Evolutionary conservation across 495 filamentous ascomycete species (phyloP).

Genomic region (Margaritispora aquatica): DNA sequence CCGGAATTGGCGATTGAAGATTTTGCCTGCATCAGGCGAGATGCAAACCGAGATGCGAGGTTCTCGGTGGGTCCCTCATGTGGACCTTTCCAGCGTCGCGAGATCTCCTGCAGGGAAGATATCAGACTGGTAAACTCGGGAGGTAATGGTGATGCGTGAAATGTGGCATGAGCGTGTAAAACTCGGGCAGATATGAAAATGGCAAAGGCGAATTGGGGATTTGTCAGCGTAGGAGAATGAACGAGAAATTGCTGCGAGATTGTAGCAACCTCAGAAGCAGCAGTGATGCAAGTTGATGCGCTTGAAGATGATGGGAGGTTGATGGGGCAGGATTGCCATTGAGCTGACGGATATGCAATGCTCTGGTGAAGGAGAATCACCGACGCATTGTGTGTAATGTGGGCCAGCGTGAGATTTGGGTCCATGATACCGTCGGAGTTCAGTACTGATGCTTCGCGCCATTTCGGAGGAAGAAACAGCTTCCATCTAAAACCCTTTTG

Average conservation of each 20-base stretch:
- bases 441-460: conserved; percentile 30
- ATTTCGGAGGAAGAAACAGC: conserved; percentile 32
- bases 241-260: conserved; percentile 33
- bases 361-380: conserved; percentile 37
- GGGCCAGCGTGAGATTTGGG: conserved; percentile 37
- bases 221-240: conserved; percentile 22
- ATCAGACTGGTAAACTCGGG: conserved; percentile 25
- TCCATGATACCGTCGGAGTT: conserved; percentile 27
- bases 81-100: conserved; percentile 28
- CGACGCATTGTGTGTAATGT: conserved; percentile 40
- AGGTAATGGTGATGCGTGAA: conserved; percentile 22
- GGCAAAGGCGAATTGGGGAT: conserved; percentile 36
- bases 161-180: conserved; percentile 28
- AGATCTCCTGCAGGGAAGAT: conserved; percentile 28
- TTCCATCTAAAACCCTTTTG: conserved; percentile 31
- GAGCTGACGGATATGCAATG: conserved; percentile 34
- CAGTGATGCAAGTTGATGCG: conserved; percentile 34
- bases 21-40: conserved; percentile 26
- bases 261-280: conserved; percentile 31
- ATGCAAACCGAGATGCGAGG: conserved; percentile 31
- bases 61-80: conserved; percentile 17
- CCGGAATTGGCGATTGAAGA: too few relatives aligned
- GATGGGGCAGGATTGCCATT: conserved; percentile 27
- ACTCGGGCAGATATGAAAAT: conserved; percentile 34
- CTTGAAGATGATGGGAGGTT: conserved; percentile 32